phyloP scores from a whole-genome alignment of 495 filamentous ascomycete genomes.

The Hypoxylon subgilvum region DNA sequence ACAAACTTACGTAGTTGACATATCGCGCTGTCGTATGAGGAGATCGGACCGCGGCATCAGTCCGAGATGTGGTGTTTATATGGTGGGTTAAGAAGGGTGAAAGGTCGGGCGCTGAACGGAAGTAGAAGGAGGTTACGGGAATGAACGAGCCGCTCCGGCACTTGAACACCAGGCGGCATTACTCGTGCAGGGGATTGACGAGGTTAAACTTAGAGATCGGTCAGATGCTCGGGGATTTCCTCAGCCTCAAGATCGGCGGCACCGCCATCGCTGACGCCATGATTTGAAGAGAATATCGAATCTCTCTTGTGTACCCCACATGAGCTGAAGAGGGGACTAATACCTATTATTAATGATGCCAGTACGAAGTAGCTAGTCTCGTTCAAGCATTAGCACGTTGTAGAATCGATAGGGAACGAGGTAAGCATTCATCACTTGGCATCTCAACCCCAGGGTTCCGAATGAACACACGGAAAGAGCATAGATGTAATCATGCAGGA shows the following conservation, averaged over 20 bases:
- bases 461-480: constrained; percentile 1
- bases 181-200: neutral
- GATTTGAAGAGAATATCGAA: neutral
- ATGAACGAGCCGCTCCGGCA: neutral
- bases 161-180: neutral
- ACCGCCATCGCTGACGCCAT: constrained; percentile 16
- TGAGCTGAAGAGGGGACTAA: too few species aligned
- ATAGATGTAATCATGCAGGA: constrained; percentile 6
- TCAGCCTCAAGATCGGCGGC: constrained; percentile 32
- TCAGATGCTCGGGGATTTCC: constrained; percentile 15
- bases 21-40: neutral
- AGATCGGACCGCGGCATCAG: neutral
- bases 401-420: constrained; percentile 21
- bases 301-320: neutral
- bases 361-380: neutral
- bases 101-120: constrained; percentile 1
- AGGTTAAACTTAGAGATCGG: constrained; percentile 13
- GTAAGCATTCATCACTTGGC: neutral
- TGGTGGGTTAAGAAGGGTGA: neutral
- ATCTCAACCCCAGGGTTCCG: neutral
- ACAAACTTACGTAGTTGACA: neutral
- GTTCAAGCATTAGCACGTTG: constrained; percentile 20
- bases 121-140: constrained; percentile 11
- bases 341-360: too few species aligned
- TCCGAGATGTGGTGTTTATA: neutral